Conservation (phyloP, 1,284 basidiomycete genomes). For the Cerrena zonata region DNA sequence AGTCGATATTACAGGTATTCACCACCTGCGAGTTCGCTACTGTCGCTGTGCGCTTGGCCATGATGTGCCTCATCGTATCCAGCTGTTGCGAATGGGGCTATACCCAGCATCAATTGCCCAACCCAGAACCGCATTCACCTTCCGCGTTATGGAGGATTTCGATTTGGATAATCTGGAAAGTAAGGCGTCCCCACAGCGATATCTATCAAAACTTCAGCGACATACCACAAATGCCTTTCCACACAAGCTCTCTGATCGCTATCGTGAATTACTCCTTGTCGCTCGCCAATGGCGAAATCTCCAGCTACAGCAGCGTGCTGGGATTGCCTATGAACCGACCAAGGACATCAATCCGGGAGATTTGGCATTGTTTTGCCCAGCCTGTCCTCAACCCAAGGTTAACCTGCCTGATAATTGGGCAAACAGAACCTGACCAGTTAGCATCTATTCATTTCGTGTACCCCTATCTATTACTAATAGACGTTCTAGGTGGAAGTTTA, state of each 20-base stretch:
- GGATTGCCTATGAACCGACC: not conserved
- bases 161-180: not conserved
- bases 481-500: not conserved
- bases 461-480: not conserved
- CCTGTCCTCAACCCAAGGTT: not conserved
- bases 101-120: not conserved
- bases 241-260: not conserved
- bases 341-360: not conserved
- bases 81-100: not conserved
- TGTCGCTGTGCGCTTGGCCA: not conserved
- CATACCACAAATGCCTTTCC: not conserved
- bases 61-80: not conserved
- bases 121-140: not conserved
- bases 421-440: not conserved
- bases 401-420: conserved; percentile 1
- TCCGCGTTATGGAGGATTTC: not conserved
- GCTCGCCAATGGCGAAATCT: not conserved
- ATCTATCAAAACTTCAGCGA: not conserved
- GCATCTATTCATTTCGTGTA: not conserved
- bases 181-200: not conserved
- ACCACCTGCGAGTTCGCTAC: not conserved
- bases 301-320: not conserved
- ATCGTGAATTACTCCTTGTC: not conserved
- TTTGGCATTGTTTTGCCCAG: not conserved
- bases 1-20: not conserved